Evolutionary conservation across 345 rosid genomes (phyloP).

Genomic region (Brassica nigra): DNA sequence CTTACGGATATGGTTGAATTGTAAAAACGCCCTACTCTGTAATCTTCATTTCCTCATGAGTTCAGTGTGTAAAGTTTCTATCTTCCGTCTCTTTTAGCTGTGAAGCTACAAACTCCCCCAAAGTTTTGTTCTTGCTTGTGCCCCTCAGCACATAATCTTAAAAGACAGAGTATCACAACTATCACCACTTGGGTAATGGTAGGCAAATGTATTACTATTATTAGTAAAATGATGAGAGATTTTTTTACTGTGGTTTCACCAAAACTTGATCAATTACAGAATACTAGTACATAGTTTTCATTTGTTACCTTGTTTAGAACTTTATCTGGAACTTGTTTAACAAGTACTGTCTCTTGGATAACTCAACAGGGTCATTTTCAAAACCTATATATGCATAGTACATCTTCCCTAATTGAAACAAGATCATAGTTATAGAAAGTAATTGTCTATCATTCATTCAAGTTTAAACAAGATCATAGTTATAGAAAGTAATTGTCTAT

Average conservation of each 20-base stretch:
- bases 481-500: no score
- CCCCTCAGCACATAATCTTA: not conserved
- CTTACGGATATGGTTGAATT: conserved; percentile 73
- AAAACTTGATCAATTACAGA: conserved; percentile 16
- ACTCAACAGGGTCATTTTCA: conserved; percentile 25
- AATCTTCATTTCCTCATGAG: conserved; percentile 22
- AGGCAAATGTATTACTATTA: not conserved
- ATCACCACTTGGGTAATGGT: not conserved
- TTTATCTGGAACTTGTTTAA: conserved; percentile 17
- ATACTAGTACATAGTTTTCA: conserved; percentile 34
- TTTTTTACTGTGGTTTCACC: not conserved
- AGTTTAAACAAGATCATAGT: no score
- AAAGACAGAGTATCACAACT: conserved; percentile 18
- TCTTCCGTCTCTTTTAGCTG: conserved; percentile 24
- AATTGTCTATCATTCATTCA: no score
- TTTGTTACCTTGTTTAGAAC: not conserved
- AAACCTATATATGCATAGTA: not conserved
- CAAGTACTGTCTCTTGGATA: conserved; percentile 38
- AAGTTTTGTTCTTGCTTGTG: conserved; percentile 30
- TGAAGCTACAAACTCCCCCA: conserved; percentile 20
- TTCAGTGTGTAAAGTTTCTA: conserved; percentile 36
- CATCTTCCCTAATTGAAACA: no score
- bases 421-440: no score
- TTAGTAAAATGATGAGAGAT: not conserved
- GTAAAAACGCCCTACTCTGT: not conserved